Base-by-base conservation (phyloP, 495 filamentous ascomycete genomes). In the Penicillium paradoxum region DNA sequence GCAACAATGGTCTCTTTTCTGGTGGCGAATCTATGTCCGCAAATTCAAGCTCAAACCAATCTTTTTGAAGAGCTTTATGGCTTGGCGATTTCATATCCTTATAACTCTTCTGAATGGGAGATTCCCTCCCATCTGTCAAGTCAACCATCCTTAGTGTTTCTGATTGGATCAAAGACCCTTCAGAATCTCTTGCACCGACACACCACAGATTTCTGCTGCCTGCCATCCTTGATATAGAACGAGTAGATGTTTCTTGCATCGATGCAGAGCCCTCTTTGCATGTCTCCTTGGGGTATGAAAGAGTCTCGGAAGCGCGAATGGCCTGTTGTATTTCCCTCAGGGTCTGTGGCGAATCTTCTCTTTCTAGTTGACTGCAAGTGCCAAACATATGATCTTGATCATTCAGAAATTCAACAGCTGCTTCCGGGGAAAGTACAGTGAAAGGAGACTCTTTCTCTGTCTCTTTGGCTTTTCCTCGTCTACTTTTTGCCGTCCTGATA, bases 321-420 rank as follows among this genome's bases (percentile, higher is more conserved):
- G 88, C 87, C 58, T 79, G 67, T 50, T 91, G 88, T 30, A 87
- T 72, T 44, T 91, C 81, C 45, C 80, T 76, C 4, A 91, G 71
- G 5, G 83, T 76, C 2, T 77, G 75, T 3, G 88, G 86, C 0
- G 89, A 89, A 44, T 90, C 83, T 33, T 89, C 86, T 47, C 77
- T 75, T 42, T 87, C 87, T 15, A 97, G 72, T 66, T 97, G 92
- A 67, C 91, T 96, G 15, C 87, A 95, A 1, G 90, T 96, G 14
- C 91, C 92, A 66, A 97, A 97, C 2, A 96, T 69, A 55, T 96
- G 85, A 54, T 91, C 84, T 63, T 95, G 92, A 6, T 80, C 72
- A 4, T 83, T 73, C n/a, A 87, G 70, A 54, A 83, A 77, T 53
- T 81, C 81, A 38, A 83, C 62, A 15, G 91, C 92, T 36, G 83